phyloP scores from a whole-genome alignment of 1,284 basidiomycete genomes.

The Malassezia obtusa region DNA sequence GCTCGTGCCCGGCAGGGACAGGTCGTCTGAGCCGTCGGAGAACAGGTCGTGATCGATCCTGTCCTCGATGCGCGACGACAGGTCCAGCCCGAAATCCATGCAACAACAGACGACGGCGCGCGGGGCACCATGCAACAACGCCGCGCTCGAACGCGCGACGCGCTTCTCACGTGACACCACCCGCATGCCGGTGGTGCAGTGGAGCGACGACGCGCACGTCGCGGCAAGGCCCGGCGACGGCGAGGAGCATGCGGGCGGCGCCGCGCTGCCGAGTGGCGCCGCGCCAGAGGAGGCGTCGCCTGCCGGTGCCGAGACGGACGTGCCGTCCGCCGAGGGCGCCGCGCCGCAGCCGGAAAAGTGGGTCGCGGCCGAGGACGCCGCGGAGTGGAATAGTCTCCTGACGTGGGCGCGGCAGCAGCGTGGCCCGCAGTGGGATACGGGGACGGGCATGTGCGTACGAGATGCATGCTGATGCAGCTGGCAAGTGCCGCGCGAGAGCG shows the following conservation, averaged over 20 bases:
- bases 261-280: no score
- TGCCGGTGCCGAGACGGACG: no score
- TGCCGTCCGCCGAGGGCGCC: no score
- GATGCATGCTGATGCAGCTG: constrained; percentile 7
- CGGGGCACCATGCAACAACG: not conserved
- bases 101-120: not conserved
- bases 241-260: no score
- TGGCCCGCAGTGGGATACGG: constrained; percentile 20
- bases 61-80: constrained; percentile 13
- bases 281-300: not conserved
- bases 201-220: not conserved
- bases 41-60: constrained; percentile 16
- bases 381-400: constrained; percentile 20
- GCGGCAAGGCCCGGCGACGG: no score
- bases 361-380: constrained; percentile 11
- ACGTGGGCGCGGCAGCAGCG: constrained; percentile 17
- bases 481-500: constrained; percentile 10
- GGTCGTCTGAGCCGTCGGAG: constrained; percentile 11
- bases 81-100: constrained; percentile 15
- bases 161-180: constrained; percentile 11
- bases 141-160: constrained; percentile 4
- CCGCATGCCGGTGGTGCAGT: constrained; percentile 9
- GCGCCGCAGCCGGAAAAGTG: not conserved
- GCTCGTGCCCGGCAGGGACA: constrained; percentile 8
- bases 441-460: constrained; percentile 19